These are phyloP conservation scores for Vairimorpha apis DNA, from an alignment of 371 early-diverging fungal genomes.

Conservation along the genomic window DNA sequence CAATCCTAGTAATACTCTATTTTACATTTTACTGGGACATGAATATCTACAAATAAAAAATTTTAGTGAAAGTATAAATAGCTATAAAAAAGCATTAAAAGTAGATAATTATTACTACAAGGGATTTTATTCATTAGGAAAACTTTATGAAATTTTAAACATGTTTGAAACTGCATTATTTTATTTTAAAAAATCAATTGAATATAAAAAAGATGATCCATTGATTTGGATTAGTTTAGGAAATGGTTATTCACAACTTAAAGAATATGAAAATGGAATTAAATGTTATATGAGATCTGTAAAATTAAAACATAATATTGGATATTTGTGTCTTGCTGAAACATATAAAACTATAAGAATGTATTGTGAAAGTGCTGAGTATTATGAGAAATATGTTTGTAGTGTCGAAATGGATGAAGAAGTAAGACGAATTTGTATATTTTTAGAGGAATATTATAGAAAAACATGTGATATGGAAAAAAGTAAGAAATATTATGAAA, in stretches of 20 bases:
- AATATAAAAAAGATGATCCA: constrained; percentile 64
- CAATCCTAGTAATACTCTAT: constrained; percentile 69
- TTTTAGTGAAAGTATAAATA: constrained; percentile 74
- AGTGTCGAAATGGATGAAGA: constrained; percentile 15
- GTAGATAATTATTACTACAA: constrained; percentile 74
- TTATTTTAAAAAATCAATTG: constrained; percentile 72
- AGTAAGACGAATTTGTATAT: constrained; percentile 26
- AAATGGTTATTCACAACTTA: constrained; percentile 37
- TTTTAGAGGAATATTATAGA: constrained; percentile 40
- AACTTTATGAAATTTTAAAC: constrained; percentile 74
- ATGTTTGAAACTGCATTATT: constrained; percentile 72
- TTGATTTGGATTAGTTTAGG: constrained; percentile 50
- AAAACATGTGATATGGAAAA: constrained; percentile 40
- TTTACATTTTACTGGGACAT: constrained; percentile 85
- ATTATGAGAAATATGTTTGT: constrained; percentile 52
- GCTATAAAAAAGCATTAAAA: constrained; percentile 74
- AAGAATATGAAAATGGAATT: constrained; percentile 42
- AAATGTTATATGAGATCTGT: constrained; percentile 46
- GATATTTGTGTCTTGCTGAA: constrained; percentile 41
- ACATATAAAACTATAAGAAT: constrained; percentile 41
- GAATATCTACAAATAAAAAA: constrained; percentile 83
- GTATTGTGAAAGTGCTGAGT: constrained; percentile 32
- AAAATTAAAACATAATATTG: constrained; percentile 22
- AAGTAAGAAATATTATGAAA: constrained; percentile 18
- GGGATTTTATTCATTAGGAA: constrained; percentile 83